Conservation (phyloP, 441 rosid genomes). For the Gossypium schwendimanii region DNA sequence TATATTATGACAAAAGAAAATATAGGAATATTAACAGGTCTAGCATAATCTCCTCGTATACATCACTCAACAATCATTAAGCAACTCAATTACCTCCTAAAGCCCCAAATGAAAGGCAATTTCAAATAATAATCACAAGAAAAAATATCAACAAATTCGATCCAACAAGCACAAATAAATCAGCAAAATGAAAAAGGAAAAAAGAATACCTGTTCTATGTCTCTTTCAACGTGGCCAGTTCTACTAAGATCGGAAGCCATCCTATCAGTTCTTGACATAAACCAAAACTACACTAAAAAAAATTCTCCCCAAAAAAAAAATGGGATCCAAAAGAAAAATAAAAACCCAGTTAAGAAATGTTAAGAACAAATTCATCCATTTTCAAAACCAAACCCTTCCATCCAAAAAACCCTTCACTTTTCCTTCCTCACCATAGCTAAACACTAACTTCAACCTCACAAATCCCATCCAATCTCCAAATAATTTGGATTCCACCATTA, state of each 20-base stretch:
- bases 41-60: background rate
- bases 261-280: slow-evolving; percentile 56
- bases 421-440: slow-evolving; percentile 12
- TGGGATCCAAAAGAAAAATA: background rate
- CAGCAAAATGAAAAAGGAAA: slow-evolving; percentile 1
- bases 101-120: background rate
- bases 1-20: background rate
- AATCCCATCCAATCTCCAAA: slow-evolving; percentile 14
- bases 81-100: background rate
- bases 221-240: slow-evolving; percentile 76
- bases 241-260: slow-evolving; percentile 86
- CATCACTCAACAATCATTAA: background rate
- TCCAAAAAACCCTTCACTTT: slow-evolving; percentile 13
- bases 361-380: slow-evolving; percentile 25
- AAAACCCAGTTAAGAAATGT: background rate
- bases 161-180: background rate
- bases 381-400: slow-evolving; percentile 30
- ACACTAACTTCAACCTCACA: slow-evolving; percentile 33
- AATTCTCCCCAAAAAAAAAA: background rate
- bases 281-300: background rate
- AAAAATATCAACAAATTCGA: background rate
- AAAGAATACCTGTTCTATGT: slow-evolving; percentile 72
- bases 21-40: background rate
- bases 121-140: background rate
- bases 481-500: slow-evolving; percentile 28